Base-by-base conservation (phyloP, 2,329 filamentous ascomycete species). In the Emergomyces pasteurianus region DNA sequence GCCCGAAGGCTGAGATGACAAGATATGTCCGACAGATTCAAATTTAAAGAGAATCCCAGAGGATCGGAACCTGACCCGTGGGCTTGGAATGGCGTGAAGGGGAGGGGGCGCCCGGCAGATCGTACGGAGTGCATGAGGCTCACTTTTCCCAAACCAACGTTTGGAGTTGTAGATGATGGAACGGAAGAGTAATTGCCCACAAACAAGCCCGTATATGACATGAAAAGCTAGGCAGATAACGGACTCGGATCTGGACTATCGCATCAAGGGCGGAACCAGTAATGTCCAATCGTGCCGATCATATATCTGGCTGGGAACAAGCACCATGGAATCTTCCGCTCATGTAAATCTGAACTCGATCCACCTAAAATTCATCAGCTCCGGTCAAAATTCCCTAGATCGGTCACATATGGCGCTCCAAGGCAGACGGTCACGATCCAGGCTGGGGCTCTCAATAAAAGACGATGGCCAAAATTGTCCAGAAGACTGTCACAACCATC, bases 31-130 rank as follows among this genome's bases (percentile, higher is more conserved):
- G 68, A 64, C 60, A 67, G 60, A 58, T 63, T 67, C 62, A 69
- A 64, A 59, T 69, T 66, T 54, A 69, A 60, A 46, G 65, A 65
- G 49, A 70, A 67, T 61, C 63, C 63, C n/a, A 66, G 61, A 58
- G 61, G 62, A 65, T 67, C 67, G 53, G 68, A 67, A 58, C 66
- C 66, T 59, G 65, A 67, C 63, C 68, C 63, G 62, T 69, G 67
- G 60, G 54, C 26, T 16, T 60, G 59, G 47, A 64, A 62, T 21
- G 62, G 55, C 60, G 60, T 61, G 62, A 60, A 61, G 31, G 62
- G 64, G 28, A 64, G 59, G 53, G 63, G 60, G 49, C 31, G 38
- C 55, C 61, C 59, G 56, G 61, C 54, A 46, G 64, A 60, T 42
- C 60, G 62, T 65, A 65, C 50, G 58, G 62, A 65, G 61, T 65